Percentiles rank a stretch among this genome's conserved stretches.
Conservation (phyloP, 495 filamentous ascomycete species). For the Penicillium malachiteum region DNA sequence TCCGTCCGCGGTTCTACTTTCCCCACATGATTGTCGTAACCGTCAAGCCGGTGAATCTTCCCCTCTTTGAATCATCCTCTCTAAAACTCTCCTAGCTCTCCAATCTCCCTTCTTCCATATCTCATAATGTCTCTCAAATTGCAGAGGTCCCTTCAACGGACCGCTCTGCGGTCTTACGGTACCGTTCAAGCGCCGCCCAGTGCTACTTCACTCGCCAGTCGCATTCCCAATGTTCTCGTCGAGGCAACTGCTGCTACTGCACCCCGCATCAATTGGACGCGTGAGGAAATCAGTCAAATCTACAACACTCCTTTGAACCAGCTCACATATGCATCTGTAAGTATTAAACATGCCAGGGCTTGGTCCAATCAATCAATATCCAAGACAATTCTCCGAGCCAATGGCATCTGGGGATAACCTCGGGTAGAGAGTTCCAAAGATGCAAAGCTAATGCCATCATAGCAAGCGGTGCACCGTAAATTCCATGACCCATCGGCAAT, state of each 20-base stretch:
- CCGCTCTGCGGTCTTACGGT: slow-evolving; percentile 38
- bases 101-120: slow-evolving; percentile 6
- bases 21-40: slow-evolving; percentile 23
- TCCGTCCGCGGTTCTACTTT: not conserved
- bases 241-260: slow-evolving; percentile 56
- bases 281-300: slow-evolving; percentile 70
- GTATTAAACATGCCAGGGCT: slow-evolving; percentile 17
- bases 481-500: slow-evolving; percentile 78
- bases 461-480: slow-evolving; percentile 73
- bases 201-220: slow-evolving; percentile 30
- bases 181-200: slow-evolving; percentile 43
- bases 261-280: slow-evolving; percentile 72
- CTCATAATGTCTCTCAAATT: slow-evolving; percentile 30
- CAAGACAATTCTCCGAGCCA: not conserved
- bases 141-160: slow-evolving; percentile 28
- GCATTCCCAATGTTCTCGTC: slow-evolving; percentile 41
- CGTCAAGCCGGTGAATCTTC: slow-evolving; percentile 23
- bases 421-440: not conserved
- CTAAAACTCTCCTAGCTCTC: not conserved
- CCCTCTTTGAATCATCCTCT: slow-evolving; percentile 9
- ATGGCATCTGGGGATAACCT: not conserved
- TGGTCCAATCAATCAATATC: not conserved
- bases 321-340: slow-evolving; percentile 69
- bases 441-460: slow-evolving; percentile 2
- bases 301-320: slow-evolving; percentile 78